Evolutionary conservation across 306 rosid species (phyloP).

Genomic region (Sesbania bispinosa): DNA sequence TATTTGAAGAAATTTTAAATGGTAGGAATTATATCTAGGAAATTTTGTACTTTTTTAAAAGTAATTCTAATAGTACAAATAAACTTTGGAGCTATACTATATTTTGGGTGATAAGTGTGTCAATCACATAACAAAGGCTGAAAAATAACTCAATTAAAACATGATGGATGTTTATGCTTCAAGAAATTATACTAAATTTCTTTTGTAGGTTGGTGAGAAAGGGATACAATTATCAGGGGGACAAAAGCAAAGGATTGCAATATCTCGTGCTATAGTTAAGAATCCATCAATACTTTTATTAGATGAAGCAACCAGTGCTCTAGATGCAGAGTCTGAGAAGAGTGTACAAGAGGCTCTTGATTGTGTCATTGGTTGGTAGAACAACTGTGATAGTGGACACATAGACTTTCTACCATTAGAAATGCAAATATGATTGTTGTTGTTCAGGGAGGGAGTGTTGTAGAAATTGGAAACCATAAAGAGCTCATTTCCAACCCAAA

Average conservation of each 20-base stretch:
- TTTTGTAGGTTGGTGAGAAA: conserved; percentile 85
- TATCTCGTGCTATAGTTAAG: conserved; percentile 81
- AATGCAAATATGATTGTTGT: conserved; percentile 76
- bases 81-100: neutral
- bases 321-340: conserved; percentile 91
- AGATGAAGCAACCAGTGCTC: conserved; percentile 94
- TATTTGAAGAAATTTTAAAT: neutral
- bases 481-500: conserved; percentile 65
- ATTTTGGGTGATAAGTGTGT: neutral
- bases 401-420: conserved; percentile 82
- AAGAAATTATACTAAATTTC: neutral
- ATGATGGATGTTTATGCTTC: neutral
- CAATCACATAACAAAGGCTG: neutral
- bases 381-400: conserved; percentile 85
- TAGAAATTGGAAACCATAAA: conserved; percentile 86
- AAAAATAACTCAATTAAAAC: neutral
- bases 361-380: conserved; percentile 85
- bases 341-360: conserved; percentile 94
- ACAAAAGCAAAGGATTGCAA: conserved; percentile 89
- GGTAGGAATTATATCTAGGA: neutral
- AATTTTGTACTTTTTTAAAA: neutral
- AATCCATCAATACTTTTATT: conserved; percentile 73
- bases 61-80: neutral
- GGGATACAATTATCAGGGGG: conserved; percentile 94
- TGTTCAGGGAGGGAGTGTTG: conserved; percentile 64